These are phyloP conservation scores for Conticribra weissflogii DNA, from an alignment of 108 stramenopile genomes.

Conservation along the genomic window DNA sequence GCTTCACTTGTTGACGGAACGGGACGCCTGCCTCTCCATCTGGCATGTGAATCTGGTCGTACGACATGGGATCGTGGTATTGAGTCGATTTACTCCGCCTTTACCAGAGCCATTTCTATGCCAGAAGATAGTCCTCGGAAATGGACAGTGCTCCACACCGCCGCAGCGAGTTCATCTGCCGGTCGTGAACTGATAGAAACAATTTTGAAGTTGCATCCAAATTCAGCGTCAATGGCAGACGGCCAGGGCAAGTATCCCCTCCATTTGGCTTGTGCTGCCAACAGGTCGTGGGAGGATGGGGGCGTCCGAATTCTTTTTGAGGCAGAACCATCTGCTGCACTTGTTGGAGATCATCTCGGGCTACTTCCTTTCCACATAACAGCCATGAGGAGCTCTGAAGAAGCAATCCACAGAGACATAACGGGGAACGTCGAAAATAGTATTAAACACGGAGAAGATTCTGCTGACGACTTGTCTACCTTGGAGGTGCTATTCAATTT, in stretches of 20 bases:
- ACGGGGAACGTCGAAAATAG: not conserved
- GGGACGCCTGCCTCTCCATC: conserved; percentile 63
- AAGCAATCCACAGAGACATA: not conserved
- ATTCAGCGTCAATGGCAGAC: conserved; percentile 60
- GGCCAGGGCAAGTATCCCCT: conserved; percentile 70
- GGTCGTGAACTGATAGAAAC: conserved; percentile 54
- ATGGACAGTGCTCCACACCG: conserved; percentile 50
- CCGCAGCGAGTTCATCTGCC: conserved; percentile 59
- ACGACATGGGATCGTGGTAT: conserved; percentile 48
- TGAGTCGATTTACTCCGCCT: conserved; percentile 36
- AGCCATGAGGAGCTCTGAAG: conserved; percentile 24
- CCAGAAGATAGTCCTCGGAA: conserved; percentile 36
- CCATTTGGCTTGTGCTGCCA: conserved; percentile 71
- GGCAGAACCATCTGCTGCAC: conserved; percentile 63
- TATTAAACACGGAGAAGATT: not conserved
- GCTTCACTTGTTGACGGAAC: conserved; percentile 40
- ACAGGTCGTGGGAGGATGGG: conserved; percentile 63
- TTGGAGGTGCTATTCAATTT: conserved; percentile 40
- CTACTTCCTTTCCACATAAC: conserved; percentile 70
- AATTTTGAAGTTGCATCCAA: conserved; percentile 59
- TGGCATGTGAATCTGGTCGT: conserved; percentile 51
- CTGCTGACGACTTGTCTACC: conserved; percentile 21
- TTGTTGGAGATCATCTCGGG: conserved; percentile 46
- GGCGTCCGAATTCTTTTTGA: conserved; percentile 61
- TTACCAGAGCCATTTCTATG: conserved; percentile 29